These are phyloP conservation scores for Dittrichia graveolens DNA, from an alignment of 129 eudicot species.

Conservation along the genomic window DNA sequence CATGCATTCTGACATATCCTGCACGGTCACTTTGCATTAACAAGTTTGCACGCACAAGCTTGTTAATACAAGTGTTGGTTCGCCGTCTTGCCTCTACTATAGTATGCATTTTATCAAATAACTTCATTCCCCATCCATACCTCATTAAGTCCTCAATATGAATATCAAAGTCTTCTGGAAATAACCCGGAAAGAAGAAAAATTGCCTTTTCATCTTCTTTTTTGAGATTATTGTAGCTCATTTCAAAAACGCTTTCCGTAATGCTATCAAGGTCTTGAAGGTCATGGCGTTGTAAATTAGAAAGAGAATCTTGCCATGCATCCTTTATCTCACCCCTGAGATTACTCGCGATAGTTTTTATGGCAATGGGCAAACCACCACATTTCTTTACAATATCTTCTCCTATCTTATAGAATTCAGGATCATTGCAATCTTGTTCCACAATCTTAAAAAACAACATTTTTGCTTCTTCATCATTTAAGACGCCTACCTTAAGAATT, in stretches of 20 bases:
- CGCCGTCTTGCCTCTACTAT: neutral
- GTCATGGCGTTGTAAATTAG: neutral
- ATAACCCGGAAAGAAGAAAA: conserved; percentile 5
- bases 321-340: neutral
- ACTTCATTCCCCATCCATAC: conserved; percentile 20
- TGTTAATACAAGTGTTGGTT: neutral
- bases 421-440: neutral
- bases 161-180: conserved; percentile 17
- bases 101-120: neutral
- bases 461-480: neutral
- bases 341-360: neutral
- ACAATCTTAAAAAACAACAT: neutral
- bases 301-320: neutral
- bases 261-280: neutral
- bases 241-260: neutral
- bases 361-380: conserved; percentile 8
- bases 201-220: neutral
- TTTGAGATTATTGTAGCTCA: neutral
- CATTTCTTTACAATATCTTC: neutral
- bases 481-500: neutral
- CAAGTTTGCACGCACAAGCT: conserved; percentile 11
- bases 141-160: conserved; percentile 11
- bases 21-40: neutral
- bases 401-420: neutral
- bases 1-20: conserved; percentile 10